Percentiles rank a stretch among this genome's conserved stretches.
Evolutionary conservation across 345 rosid genomes (phyloP).

Genomic region (Eucalyptus virginea): DNA sequence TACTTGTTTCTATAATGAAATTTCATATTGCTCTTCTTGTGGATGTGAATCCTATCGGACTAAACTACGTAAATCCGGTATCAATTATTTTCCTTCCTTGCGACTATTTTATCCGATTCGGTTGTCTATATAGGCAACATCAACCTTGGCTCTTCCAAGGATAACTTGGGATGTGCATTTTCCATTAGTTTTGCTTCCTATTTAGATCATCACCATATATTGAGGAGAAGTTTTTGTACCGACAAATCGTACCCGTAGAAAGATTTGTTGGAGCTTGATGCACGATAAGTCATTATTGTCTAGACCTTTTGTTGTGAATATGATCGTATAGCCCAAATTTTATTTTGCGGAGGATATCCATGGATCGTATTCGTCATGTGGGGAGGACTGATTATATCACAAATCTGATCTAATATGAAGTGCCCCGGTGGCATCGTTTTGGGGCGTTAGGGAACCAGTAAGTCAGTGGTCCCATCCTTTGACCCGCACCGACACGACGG

Average conservation of each 20-base stretch:
- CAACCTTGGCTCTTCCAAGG: not conserved
- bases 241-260: not conserved
- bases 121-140: no score
- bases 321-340: not conserved
- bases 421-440: no score
- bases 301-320: not conserved
- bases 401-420: no score
- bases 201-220: not conserved
- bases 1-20: no score
- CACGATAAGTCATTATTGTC: not conserved
- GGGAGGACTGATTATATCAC: no score
- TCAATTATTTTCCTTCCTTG: no score
- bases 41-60: no score
- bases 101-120: no score
- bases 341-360: not conserved
- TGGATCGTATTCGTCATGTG: not conserved
- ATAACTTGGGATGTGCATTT: not conserved
- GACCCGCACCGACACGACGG: not conserved
- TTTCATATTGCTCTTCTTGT: rapidly evolving
- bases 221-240: not conserved
- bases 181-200: not conserved
- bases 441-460: not conserved
- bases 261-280: not conserved
- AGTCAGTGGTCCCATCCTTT: not conserved
- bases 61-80: no score